Evolutionary conservation across 2,329 filamentous ascomycete genomes (phyloP).

Genomic region (Macrophomina phaseolina): DNA sequence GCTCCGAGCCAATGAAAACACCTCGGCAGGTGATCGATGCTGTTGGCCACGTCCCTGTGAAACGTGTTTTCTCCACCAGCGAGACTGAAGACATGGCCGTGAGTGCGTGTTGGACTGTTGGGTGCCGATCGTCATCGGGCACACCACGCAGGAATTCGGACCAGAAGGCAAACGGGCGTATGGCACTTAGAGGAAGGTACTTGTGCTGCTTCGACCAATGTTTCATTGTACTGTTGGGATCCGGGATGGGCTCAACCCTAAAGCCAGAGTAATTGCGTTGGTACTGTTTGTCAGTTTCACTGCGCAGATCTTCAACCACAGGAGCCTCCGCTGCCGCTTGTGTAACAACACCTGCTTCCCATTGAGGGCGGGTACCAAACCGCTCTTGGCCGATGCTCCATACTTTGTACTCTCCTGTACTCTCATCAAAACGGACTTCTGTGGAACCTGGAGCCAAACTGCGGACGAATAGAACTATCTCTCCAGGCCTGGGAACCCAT

Average conservation of each 20-base stretch:
- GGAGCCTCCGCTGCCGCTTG: constrained; percentile 55
- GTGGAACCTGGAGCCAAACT: constrained; percentile 36
- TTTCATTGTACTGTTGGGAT: constrained; percentile 58
- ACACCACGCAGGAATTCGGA: constrained; percentile 54
- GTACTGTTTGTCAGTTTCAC: constrained; percentile 45
- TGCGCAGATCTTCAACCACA: constrained; percentile 53
- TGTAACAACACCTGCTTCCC: constrained; percentile 64
- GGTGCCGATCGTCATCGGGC: constrained; percentile 53
- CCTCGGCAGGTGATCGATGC: constrained; percentile 60
- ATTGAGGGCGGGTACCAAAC: constrained; percentile 51
- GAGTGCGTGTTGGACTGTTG: constrained; percentile 61
- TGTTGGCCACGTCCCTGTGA: constrained; percentile 61
- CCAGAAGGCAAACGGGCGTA: constrained; percentile 63
- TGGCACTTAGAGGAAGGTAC: constrained; percentile 60
- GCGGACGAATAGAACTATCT: constrained; percentile 61
- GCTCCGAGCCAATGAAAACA: constrained; percentile 63
- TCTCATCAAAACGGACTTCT: constrained; percentile 38
- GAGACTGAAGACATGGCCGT: constrained; percentile 60
- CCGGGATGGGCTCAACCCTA: constrained; percentile 62
- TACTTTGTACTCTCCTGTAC: constrained; percentile 32
- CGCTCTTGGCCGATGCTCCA: constrained; percentile 27
- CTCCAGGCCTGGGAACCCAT: constrained; percentile 61
- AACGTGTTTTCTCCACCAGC: constrained; percentile 58
- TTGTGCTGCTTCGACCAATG: constrained; percentile 58
- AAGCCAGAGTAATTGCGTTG: constrained; percentile 60